Evolutionary conservation across 495 filamentous ascomycete genomes (phyloP).

Genomic region (Cladorrhinum samala): DNA sequence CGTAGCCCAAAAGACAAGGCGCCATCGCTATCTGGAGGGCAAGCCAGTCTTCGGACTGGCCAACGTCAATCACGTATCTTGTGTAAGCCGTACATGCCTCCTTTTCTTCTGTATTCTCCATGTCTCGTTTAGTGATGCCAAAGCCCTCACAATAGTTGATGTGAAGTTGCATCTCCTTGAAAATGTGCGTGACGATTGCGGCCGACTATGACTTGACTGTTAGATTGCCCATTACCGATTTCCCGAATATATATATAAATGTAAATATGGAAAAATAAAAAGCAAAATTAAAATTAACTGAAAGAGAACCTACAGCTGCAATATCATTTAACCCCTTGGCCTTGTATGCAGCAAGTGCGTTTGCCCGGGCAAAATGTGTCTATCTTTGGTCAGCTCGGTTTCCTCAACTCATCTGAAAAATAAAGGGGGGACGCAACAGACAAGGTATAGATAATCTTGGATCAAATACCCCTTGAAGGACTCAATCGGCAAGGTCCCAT

Average conservation of each 20-base stretch:
- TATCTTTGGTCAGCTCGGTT: slow-evolving; percentile 21
- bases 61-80: slow-evolving; percentile 81
- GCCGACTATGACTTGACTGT: too few species aligned
- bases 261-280: too few species aligned
- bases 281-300: background rate
- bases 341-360: slow-evolving; percentile 79
- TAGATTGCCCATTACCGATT: too few species aligned
- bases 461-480: slow-evolving; percentile 80
- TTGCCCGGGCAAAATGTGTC: slow-evolving; percentile 82
- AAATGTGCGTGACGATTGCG: slow-evolving; percentile 63
- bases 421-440: slow-evolving; percentile 30
- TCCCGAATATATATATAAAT: too few species aligned
- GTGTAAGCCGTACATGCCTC: slow-evolving; percentile 72
- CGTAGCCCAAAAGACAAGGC: slow-evolving; percentile 83
- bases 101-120: slow-evolving; percentile 66
- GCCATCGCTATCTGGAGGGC: slow-evolving; percentile 76
- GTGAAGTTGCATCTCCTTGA: slow-evolving; percentile 74
- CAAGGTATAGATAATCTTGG: slow-evolving; percentile 85
- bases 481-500: slow-evolving; percentile 63
- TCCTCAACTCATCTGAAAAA: background rate
- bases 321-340: slow-evolving; percentile 67
- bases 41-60: slow-evolving; percentile 78
- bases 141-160: slow-evolving; percentile 73
- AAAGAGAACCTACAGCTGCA: slow-evolving; percentile 43
- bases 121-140: slow-evolving; percentile 68